Percentiles rank a stretch among this genome's conserved stretches.
Evolutionary conservation across 345 rosid genomes (phyloP).

Genomic region (Gossypium stocksii): DNA sequence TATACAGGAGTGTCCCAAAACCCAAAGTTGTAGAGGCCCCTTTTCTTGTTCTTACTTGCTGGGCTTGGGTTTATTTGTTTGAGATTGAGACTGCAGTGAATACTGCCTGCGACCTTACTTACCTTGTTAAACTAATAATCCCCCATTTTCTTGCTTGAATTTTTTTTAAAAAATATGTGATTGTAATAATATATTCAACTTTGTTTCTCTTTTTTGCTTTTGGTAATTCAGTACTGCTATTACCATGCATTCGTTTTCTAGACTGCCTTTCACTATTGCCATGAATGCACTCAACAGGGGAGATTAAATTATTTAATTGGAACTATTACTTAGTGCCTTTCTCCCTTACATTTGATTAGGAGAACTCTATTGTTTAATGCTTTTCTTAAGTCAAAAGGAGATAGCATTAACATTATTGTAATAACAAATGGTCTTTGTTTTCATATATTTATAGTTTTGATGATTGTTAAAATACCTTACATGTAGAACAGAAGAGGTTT

Average conservation of each 20-base stretch:
- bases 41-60: background rate
- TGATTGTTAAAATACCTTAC: background rate
- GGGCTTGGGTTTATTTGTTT: slow-evolving; percentile 2
- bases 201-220: background rate
- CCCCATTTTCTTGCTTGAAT: too few species aligned
- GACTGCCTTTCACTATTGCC: background rate
- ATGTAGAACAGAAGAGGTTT: background rate
- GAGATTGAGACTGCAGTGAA: background rate
- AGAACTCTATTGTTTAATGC: background rate
- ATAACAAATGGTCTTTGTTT: background rate
- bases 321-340: background rate
- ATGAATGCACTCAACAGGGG: background rate
- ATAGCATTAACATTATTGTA: background rate
- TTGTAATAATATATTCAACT: background rate
- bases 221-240: background rate
- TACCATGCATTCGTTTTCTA: background rate
- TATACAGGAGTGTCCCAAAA: background rate
- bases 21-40: background rate
- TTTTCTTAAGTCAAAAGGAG: slow-evolving; percentile 3
- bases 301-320: background rate
- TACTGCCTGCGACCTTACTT: too few species aligned
- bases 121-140: too few species aligned
- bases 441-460: background rate
- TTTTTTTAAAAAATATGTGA: too few species aligned
- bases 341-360: slow-evolving; percentile 9